Base-by-base conservation (phyloP, 208 protist species). In the Trypanosoma mega region DNA sequence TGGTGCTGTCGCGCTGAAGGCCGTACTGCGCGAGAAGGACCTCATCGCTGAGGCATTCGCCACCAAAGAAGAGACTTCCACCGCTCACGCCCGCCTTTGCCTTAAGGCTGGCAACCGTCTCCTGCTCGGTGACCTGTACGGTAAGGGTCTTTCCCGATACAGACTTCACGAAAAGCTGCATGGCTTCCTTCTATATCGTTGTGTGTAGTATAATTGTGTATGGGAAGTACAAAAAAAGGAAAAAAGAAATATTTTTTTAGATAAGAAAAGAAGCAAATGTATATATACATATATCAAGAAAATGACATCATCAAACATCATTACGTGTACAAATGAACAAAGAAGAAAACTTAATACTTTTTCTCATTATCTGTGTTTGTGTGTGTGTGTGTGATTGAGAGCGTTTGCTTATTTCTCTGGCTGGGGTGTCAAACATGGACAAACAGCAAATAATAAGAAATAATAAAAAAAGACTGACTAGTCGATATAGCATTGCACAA, bases 161-260 rank as follows among this genome's bases (percentile, higher is more conserved):
- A 48, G 85, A 94, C 85, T 96, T 97, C 57, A 97, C 76, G 72
- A 97, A 97, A 79, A 98, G 85, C 70, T 96, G 88, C 90, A 98
- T 99, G 36, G n/a, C 59, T 78, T 73, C 68, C 55, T 74, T 63
- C 63, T 52, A 12, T 43, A n/a, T n/a, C n/a, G n/a, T n/a, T n/a
- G n/a, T n/a, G n/a, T n/a, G n/a, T n/a, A n/a, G n/a, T n/a, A n/a
- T 24, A 14, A 55, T 57, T 43, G 51, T 43, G 11, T 7, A 7
- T 14, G 11, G 7, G 30, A 57, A 23, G 24, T 34, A 45, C 45
- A 21, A 37, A 29, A 57, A 46, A 12, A 29, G 11, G 45, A 57
- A 46, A 23, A 23, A 46, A 46, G 20, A 57, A 37, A 44, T n/a
- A n/a, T n/a, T n/a, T n/a, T n/a, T 16, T 26, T 23, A 44, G 30